Evolutionary conservation across 208 protist genomes (phyloP).

Genomic region (Crithidia mellificae): DNA sequence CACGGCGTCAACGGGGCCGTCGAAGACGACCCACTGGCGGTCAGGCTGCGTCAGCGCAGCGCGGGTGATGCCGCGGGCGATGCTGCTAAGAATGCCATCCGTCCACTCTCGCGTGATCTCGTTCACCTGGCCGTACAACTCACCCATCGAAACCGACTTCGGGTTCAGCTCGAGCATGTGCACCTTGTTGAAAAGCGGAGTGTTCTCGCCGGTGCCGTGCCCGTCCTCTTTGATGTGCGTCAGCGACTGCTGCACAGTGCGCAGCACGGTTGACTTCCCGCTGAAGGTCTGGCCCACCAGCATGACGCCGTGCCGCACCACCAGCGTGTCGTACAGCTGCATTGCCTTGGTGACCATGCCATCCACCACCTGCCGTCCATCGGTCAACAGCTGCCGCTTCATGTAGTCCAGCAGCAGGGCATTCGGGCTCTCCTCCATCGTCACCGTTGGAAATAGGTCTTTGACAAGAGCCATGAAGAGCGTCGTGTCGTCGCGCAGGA

Average conservation of each 20-base stretch:
- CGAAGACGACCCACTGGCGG: constrained; percentile 97
- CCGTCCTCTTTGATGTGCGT: constrained; percentile 76
- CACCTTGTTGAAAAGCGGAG: constrained; percentile 84
- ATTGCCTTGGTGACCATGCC: constrained; percentile 88
- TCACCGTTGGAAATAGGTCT: constrained; percentile 93
- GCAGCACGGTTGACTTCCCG: constrained; percentile 92
- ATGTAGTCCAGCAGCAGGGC: constrained; percentile 83
- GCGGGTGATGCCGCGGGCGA: constrained; percentile 87
- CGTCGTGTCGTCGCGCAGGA: constrained; percentile 93
- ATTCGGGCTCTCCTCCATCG: constrained; percentile 81
- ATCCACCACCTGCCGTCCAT: constrained; percentile 80
- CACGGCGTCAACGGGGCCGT: constrained; percentile 98
- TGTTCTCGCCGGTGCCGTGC: constrained; percentile 64
- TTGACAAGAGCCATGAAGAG: constrained; percentile 94
- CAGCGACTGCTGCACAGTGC: constrained; percentile 80
- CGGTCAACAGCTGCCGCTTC: constrained; percentile 62
- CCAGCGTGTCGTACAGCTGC: constrained; percentile 94
- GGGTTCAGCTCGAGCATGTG: constrained; percentile 92
- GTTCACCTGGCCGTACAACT: constrained; percentile 97
- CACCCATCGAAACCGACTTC: constrained; percentile 96
- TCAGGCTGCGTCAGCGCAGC: constrained; percentile 69
- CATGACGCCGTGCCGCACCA: constrained; percentile 94
- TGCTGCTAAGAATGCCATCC: constrained; percentile 95
- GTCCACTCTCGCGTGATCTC: constrained; percentile 97
- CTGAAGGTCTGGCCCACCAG: constrained; percentile 95